Percentiles rank a stretch among this genome's conserved stretches.
These are phyloP conservation scores for Penicillium sp. DNA, from an alignment of 2,329 filamentous ascomycete species.

Conservation along the genomic window DNA sequence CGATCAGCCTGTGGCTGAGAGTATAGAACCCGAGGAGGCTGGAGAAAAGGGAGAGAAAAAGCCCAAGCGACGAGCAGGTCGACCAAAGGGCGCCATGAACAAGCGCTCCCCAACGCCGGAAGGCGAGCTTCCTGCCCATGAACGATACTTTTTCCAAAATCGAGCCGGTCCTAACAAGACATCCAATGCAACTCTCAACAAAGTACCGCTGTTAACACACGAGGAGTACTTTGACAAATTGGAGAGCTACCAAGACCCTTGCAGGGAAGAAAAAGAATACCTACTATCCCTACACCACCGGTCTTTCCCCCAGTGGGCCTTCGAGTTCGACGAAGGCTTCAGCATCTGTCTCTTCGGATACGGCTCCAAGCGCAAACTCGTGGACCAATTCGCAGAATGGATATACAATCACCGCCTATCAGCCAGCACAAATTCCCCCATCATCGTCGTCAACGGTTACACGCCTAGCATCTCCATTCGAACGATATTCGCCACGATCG, in stretches of 20 bases:
- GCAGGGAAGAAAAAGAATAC: constrained; percentile 69
- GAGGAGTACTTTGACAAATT: constrained; percentile 84
- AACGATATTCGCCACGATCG: constrained; percentile 60
- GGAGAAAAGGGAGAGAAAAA: constrained; percentile 47
- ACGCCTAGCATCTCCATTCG: constrained; percentile 48
- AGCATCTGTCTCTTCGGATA: constrained; percentile 90
- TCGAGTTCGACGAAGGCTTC: constrained; percentile 85
- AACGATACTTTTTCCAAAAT: constrained; percentile 93
- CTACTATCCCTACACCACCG: constrained; percentile 74
- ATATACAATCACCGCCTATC: constrained; percentile 52
- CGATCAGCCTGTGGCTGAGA: constrained; percentile 28
- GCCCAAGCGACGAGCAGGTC: constrained; percentile 57
- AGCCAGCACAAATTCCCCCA: constrained; percentile 51
- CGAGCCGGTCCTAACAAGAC: constrained; percentile 79
- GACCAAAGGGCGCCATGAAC: constrained; percentile 59
- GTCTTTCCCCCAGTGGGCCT: constrained; percentile 88
- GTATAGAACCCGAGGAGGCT: constrained; percentile 40
- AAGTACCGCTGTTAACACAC: constrained; percentile 76
- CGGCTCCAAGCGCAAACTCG: constrained; percentile 79
- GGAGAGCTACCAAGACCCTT: constrained; percentile 66
- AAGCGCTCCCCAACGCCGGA: constrained; percentile 78
- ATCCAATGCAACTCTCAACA: constrained; percentile 79
- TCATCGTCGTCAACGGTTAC: constrained; percentile 89
- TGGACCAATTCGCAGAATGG: constrained; percentile 74
- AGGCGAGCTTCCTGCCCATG: constrained; percentile 78